Base-by-base conservation (phyloP, 2,329 filamentous ascomycete species). In the Aspergillus spinulosporus region DNA sequence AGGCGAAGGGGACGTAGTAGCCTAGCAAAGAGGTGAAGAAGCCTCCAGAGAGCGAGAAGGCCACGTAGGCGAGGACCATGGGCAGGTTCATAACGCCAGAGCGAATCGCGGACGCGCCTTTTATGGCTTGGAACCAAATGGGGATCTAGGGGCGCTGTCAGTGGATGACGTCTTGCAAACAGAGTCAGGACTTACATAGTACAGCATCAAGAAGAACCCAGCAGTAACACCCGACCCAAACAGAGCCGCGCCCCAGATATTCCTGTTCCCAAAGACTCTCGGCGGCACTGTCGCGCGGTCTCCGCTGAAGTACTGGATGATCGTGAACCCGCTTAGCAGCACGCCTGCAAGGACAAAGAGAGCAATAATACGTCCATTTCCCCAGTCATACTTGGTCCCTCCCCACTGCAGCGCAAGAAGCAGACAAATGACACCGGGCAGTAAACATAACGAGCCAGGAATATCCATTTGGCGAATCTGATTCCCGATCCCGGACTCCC, bases 391-490 rank as follows among this genome's bases (percentile, higher is more conserved):
- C 2, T 42, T 52, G 0, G 49, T 50, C 2, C 61, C 61, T 2
- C 59, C 61, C 59, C 59, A 62, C 14, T 61, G 54, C 1, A 62
- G 48, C 3, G 57, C 59, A 3, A 62, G 54, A 5, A 61, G 44
- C 5, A 61, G 49, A n/a, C 56, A 58, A 31, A 62, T 40, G 3
- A 58, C 37, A 1, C 46, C 59, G 2, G 56, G 52, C 2, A 59
- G 26, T 9, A 61, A 47, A 26, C 42, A n/a, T 0, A 49, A 7
- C 0, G 52, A 52, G 0, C 59, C 54, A 1, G 57, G 28, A 2
- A 44, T 14, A 6, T 60, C 58, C n/a, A 59, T 43, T 14, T 56
- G 53, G 26, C 14, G 40, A 12, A 56, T 8, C 15, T 53, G 29
- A 14, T 53, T 29, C 2, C 31, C 21, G 4, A 40, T 12, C 6